Percentiles rank a stretch among this genome's conserved stretches.
These are phyloP conservation scores for Leccinum subtestaceum DNA, from an alignment of 768 basidiomycete genomes.

Conservation along the genomic window DNA sequence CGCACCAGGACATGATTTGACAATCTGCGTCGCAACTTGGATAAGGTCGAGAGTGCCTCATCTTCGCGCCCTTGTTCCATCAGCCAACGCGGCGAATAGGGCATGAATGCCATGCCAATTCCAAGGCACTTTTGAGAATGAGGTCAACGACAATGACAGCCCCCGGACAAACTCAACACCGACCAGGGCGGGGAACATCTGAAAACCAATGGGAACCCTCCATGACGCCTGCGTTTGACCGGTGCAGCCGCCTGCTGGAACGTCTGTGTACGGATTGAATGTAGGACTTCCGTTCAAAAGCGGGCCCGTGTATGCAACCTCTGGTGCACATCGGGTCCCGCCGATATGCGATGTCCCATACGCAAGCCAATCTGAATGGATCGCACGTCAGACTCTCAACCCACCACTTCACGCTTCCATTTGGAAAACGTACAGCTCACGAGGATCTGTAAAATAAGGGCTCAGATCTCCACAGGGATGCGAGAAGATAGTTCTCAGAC, in stretches of 20 bases:
- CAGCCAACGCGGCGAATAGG: conserved; percentile 44
- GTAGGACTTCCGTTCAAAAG: conserved; percentile 32
- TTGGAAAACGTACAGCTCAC: conserved; percentile 29
- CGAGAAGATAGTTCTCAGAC: conserved; percentile 5
- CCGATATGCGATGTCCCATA: conserved; percentile 35
- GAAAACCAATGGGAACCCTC: conserved; percentile 37
- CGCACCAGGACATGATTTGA: conserved; percentile 32
- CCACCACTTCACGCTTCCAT: background rate
- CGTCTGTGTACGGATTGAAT: conserved; percentile 28
- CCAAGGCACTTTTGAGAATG: conserved; percentile 24
- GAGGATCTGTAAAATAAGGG: conserved; percentile 20
- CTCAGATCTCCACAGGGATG: background rate
- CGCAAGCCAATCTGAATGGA: conserved; percentile 28
- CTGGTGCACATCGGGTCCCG: conserved; percentile 31
- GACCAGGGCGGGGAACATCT: conserved; percentile 39
- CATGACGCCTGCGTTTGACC: conserved; percentile 32
- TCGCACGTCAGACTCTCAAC: background rate
- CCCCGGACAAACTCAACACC: conserved; percentile 12
- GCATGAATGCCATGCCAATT: conserved; percentile 34
- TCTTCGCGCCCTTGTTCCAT: conserved; percentile 36
- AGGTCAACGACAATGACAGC: background rate
- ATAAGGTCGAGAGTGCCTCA: conserved; percentile 36
- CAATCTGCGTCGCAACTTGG: conserved; percentile 34
- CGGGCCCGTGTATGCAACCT: conserved; percentile 27
- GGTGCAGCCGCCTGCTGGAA: conserved; percentile 32